phyloP scores from a whole-genome alignment of 208 protist species.

The Trypanosoma vivax region DNA sequence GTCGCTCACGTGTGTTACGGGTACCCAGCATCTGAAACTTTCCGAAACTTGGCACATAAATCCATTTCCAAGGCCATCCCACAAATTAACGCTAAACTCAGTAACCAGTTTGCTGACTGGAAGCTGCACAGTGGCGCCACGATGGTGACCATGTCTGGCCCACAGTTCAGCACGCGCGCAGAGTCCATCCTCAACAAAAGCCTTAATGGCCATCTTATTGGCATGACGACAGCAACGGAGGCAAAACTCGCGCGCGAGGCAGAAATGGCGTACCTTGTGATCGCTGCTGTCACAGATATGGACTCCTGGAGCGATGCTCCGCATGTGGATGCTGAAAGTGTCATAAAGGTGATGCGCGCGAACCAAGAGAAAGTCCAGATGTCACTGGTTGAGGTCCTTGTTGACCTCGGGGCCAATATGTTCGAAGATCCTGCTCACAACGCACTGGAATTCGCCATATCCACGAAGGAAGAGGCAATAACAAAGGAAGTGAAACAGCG shows the following conservation, averaged over 20 bases:
- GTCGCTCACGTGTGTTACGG: conserved; percentile 82
- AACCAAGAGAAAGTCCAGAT: conserved; percentile 72
- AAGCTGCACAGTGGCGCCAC: conserved; percentile 50
- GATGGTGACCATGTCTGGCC: conserved; percentile 89
- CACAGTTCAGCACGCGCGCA: conserved; percentile 84
- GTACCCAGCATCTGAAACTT: conserved; percentile 55
- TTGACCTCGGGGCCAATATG: conserved; percentile 19
- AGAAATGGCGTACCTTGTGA: conserved; percentile 79
- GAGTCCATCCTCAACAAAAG: conserved; percentile 80
- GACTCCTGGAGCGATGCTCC: conserved; percentile 85
- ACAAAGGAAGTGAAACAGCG: conserved; percentile 33
- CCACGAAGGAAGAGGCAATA: conserved; percentile 40
- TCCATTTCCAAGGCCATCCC: conserved; percentile 17
- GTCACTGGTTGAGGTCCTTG: conserved; percentile 43
- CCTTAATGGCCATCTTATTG: conserved; percentile 80
- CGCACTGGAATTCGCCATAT: conserved; percentile 39
- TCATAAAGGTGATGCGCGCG: conserved; percentile 41
- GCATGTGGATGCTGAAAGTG: conserved; percentile 56
- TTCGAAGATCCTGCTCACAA: conserved; percentile 54
- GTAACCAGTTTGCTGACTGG: conserved; percentile 14
- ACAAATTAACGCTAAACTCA: conserved; percentile 28
- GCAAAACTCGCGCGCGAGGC: conserved; percentile 88
- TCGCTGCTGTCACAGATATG: conserved; percentile 93
- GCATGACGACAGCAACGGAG: conserved; percentile 90
- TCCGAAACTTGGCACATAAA: conserved; percentile 34